phyloP scores from a whole-genome alignment of 306 rosid species.

The Trifolium subterraneum region DNA sequence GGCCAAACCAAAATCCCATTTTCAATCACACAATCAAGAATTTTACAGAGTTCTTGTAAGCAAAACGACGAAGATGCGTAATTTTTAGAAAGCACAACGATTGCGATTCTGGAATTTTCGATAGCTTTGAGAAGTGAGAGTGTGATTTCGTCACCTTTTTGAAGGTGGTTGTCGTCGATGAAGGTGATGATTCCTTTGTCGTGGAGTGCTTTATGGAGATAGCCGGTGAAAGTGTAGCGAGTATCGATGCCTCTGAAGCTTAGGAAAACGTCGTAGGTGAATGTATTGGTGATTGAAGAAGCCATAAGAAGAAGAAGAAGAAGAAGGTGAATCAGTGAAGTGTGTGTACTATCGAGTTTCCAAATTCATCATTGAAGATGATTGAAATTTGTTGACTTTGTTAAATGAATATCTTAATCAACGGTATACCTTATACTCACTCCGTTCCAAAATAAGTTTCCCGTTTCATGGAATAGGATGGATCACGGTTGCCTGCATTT shows the following conservation, averaged over 20 bases:
- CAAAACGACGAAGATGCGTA: background rate
- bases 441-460: no score
- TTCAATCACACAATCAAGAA: background rate
- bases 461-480: no score
- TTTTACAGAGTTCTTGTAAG: background rate
- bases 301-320: background rate
- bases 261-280: background rate
- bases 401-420: no score
- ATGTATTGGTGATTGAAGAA: background rate
- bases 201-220: background rate
- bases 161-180: background rate
- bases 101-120: background rate
- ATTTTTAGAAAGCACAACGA: background rate
- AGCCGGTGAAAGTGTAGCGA: background rate
- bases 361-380: background rate
- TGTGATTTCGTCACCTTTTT: background rate
- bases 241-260: slow-evolving; percentile 4
- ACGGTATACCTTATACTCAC: no score
- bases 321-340: background rate
- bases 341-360: no score
- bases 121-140: background rate
- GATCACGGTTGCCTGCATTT: no score
- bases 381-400: background rate
- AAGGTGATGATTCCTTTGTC: background rate
- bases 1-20: background rate